Evolutionary conservation across 2,329 filamentous ascomycete genomes (phyloP).

Genomic region (Leptographium radiaticola): DNA sequence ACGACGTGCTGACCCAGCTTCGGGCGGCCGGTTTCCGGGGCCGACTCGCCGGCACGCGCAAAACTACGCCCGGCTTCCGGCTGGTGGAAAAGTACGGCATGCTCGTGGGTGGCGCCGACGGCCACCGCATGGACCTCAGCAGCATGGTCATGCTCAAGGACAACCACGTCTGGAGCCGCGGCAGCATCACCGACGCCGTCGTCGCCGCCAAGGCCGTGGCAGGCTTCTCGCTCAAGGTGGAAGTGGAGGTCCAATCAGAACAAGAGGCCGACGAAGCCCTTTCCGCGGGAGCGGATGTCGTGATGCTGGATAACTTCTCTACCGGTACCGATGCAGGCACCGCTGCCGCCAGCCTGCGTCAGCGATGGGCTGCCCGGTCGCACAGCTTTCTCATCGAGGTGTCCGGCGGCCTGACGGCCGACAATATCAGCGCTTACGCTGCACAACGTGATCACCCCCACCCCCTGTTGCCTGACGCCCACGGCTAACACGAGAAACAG

Average conservation of each 20-base stretch:
- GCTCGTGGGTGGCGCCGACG: conserved; percentile 83
- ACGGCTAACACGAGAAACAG: conserved; percentile 26
- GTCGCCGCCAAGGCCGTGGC: conserved; percentile 68
- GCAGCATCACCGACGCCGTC: conserved; percentile 77
- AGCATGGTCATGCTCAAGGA: conserved; percentile 99
- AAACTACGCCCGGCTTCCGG: conserved; percentile 92
- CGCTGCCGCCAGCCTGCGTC: conserved; percentile 64
- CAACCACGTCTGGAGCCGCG: conserved; percentile 90
- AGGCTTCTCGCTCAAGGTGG: conserved; percentile 86
- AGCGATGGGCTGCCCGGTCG: conserved; percentile 61
- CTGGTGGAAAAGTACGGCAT: conserved; percentile 98
- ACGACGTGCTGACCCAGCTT: conserved; percentile 40
- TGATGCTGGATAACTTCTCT: conserved; percentile 92
- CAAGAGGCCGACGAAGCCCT: conserved; percentile 87
- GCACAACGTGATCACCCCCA: conserved; percentile 49
- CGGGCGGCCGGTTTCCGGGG: conserved; percentile 62
- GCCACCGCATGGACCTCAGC: conserved; percentile 80
- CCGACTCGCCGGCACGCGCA: conserved; percentile 83
- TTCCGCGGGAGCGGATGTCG: conserved; percentile 77
- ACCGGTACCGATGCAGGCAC: conserved; percentile 61
- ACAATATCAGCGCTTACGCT: conserved; percentile 76
- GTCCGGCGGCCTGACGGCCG: conserved; percentile 74
- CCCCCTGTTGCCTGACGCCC: not conserved
- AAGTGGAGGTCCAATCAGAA: conserved; percentile 87
- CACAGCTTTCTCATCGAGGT: conserved; percentile 72